Evolutionary conservation across 805 yeast species (phyloP).

Genomic region (Naumovozyma castellii): DNA sequence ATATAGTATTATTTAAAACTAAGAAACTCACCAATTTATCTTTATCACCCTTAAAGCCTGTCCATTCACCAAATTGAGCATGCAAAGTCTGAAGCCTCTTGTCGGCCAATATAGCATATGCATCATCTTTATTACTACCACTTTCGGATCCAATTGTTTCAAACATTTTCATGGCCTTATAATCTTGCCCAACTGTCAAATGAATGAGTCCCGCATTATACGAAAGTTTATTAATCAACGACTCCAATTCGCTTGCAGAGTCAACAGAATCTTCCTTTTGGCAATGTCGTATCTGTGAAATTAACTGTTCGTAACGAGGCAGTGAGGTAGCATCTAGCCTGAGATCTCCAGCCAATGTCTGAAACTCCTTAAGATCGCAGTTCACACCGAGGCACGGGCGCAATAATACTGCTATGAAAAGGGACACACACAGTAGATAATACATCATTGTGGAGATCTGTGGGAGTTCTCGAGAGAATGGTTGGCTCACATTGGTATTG

Average conservation of each 20-base stretch:
- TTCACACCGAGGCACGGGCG: too few relatives aligned
- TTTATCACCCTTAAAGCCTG: slow-evolving; percentile 23
- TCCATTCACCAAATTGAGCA: slow-evolving; percentile 44
- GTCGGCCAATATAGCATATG: slow-evolving; percentile 38
- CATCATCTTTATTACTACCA: slow-evolving; percentile 16
- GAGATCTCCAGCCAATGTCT: not conserved
- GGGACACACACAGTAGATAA: too few relatives aligned
- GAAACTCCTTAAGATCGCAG: too few relatives aligned
- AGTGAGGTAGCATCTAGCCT: not conserved
- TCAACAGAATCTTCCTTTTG: not conserved
- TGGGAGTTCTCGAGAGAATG: too few relatives aligned
- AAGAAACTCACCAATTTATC: slow-evolving; percentile 10
- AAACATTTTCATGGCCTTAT: slow-evolving; percentile 45
- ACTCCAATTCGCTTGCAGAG: not conserved
- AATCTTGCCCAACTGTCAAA: slow-evolving; percentile 44
- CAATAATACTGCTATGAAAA: too few relatives aligned
- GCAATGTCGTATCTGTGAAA: not conserved
- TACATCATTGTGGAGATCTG: too few relatives aligned
- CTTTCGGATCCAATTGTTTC: slow-evolving; percentile 37
- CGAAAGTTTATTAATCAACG: slow-evolving; percentile 30
- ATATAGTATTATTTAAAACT: slow-evolving; percentile 11
- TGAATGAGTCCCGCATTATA: slow-evolving; percentile 57
- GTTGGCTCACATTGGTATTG: too few relatives aligned
- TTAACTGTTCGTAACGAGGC: not conserved
- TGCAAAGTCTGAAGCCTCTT: slow-evolving; percentile 40